Evolutionary conservation across 2,329 filamentous ascomycete species (phyloP).

Genomic region (Beauveria brongniartii): DNA sequence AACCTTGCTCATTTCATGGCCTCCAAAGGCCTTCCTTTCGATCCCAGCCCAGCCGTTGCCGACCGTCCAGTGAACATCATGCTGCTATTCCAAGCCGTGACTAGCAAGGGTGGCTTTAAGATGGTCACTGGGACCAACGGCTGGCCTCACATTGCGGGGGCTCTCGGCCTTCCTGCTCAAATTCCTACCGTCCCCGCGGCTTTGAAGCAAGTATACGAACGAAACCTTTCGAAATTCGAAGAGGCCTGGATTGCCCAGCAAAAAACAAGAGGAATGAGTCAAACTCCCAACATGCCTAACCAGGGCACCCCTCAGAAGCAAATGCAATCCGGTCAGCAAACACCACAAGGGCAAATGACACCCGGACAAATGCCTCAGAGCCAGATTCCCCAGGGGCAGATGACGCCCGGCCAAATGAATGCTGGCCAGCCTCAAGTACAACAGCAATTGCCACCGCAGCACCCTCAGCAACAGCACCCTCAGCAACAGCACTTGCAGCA

Average conservation of each 20-base stretch:
- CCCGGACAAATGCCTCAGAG: slow-evolving; percentile 16
- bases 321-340: slow-evolving; percentile 32
- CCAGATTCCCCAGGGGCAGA: slow-evolving; percentile 23
- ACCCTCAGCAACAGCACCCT: slow-evolving; percentile 33
- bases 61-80: slow-evolving; percentile 68
- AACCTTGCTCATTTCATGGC: slow-evolving; percentile 72
- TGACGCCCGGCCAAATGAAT: slow-evolving; percentile 17
- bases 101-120: slow-evolving; percentile 69
- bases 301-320: slow-evolving; percentile 25
- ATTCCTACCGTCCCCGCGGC: slow-evolving; percentile 60
- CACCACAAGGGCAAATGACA: slow-evolving; percentile 23
- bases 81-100: slow-evolving; percentile 67
- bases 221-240: slow-evolving; percentile 71
- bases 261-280: slow-evolving; percentile 43
- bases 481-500: slow-evolving; percentile 37
- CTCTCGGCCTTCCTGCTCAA: slow-evolving; percentile 55
- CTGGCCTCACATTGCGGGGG: slow-evolving; percentile 66
- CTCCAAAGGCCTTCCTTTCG: slow-evolving; percentile 62
- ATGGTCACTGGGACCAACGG: slow-evolving; percentile 59
- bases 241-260: slow-evolving; percentile 54
- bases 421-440: slow-evolving; percentile 18
- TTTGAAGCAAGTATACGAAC: slow-evolving; percentile 65
- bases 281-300: slow-evolving; percentile 32
- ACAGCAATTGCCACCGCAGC: slow-evolving; percentile 23
- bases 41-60: slow-evolving; percentile 63